phyloP scores from a whole-genome alignment of 805 yeast species.

The Ogataea nonfermentans region DNA sequence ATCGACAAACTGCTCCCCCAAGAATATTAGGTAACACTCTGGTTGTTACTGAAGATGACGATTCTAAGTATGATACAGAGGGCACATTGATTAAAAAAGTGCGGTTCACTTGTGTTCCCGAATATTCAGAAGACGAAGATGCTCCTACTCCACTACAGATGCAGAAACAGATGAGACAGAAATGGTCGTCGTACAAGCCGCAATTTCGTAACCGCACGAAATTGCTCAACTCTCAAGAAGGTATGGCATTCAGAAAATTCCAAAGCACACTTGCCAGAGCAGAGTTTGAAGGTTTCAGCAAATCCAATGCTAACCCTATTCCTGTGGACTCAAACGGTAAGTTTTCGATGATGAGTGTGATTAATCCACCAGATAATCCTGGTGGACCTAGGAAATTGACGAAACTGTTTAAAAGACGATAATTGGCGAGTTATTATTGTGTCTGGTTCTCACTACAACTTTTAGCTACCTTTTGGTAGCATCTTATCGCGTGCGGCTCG shows the following conservation, averaged over 20 bases:
- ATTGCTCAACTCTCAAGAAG: slow-evolving; percentile 36
- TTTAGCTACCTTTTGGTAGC: not conserved
- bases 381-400: slow-evolving; percentile 23
- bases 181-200: slow-evolving; percentile 35
- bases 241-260: slow-evolving; percentile 34
- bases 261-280: slow-evolving; percentile 16
- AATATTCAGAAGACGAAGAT: slow-evolving; percentile 52
- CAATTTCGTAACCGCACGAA: slow-evolving; percentile 31
- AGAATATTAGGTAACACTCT: slow-evolving; percentile 22
- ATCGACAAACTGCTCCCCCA: slow-evolving; percentile 13
- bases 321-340: slow-evolving; percentile 29
- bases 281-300: slow-evolving; percentile 27
- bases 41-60: slow-evolving; percentile 21
- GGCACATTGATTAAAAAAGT: slow-evolving; percentile 41
- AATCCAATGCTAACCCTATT: slow-evolving; percentile 14
- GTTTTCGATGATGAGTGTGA: slow-evolving; percentile 33
- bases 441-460: no score
- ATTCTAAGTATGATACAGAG: slow-evolving; percentile 11
- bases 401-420: slow-evolving; percentile 31
- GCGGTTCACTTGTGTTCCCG: slow-evolving; percentile 51
- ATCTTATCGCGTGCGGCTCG: slow-evolving; percentile 13
- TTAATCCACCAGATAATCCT: slow-evolving; percentile 13
- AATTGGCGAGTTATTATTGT: not conserved
- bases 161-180: slow-evolving; percentile 36
- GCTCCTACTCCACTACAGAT: slow-evolving; percentile 44